A percentile compares a stretch with the other conserved stretches of the same genome.
Evolutionary conservation across 2,329 filamentous ascomycete species (phyloP).

Genomic region (Lasiodiplodia sp.): DNA sequence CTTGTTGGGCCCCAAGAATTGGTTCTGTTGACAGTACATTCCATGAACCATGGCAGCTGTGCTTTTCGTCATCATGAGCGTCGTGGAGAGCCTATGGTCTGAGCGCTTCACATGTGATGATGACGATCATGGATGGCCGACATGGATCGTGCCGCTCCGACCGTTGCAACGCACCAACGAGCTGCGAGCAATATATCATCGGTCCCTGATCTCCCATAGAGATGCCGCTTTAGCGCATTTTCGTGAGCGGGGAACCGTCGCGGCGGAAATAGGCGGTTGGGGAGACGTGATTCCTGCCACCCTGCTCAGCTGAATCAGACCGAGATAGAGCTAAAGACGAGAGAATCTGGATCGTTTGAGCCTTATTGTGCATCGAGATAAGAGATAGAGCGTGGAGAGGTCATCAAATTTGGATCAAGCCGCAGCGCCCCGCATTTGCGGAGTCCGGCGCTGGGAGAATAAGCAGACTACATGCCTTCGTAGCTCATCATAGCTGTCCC

Average conservation of each 20-base stretch:
- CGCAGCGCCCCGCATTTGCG: background rate
- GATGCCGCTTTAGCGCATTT: background rate
- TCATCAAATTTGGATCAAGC: background rate
- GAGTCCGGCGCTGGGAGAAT: background rate
- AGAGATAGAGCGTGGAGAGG: background rate
- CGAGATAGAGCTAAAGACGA: no score
- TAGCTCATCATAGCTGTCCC: constrained; percentile 14
- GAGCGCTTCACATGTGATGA: constrained; percentile 13
- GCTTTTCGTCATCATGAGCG: constrained; percentile 11
- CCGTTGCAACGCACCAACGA: constrained; percentile 8
- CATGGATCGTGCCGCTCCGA: constrained; percentile 23
- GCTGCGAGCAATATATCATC: constrained; percentile 16
- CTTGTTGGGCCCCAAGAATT: background rate
- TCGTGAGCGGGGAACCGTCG: background rate
- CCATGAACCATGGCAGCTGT: background rate
- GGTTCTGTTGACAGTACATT: background rate
- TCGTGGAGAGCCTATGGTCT: background rate
- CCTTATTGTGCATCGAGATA: no score
- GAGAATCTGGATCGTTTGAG: no score
- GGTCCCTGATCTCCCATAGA: constrained; percentile 9
- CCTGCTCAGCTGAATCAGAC: no score
- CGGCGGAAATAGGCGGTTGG: background rate
- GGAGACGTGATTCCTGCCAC: no score
- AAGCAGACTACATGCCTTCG: constrained; percentile 10
- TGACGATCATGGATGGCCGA: constrained; percentile 16